These are phyloP conservation scores for Fusarium multiceps DNA, from an alignment of 2,329 filamentous ascomycete genomes.

Conservation along the genomic window DNA sequence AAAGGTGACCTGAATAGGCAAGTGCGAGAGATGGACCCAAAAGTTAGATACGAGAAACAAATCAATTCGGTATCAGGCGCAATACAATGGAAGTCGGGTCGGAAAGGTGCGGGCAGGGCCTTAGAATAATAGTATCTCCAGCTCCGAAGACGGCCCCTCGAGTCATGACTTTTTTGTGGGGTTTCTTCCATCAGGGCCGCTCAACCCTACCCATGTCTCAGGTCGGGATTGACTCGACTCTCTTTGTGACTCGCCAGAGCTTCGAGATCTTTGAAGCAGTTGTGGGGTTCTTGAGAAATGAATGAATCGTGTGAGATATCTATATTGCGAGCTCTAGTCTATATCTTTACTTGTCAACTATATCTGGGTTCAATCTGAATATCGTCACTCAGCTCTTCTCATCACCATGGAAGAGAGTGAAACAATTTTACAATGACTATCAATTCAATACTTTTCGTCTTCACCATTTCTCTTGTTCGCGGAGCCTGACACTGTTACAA, in stretches of 20 bases:
- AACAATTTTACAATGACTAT: neutral
- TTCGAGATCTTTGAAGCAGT: neutral
- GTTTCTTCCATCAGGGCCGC: conserved; percentile 1
- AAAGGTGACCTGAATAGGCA: conserved; percentile 8
- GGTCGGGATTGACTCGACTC: neutral
- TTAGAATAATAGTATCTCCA: conserved; percentile 14
- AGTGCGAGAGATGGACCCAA: conserved; percentile 10
- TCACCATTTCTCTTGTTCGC: too few species aligned
- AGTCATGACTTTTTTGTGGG: neutral
- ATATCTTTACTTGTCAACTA: neutral
- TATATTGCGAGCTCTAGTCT: neutral
- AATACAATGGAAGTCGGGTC: conserved; percentile 6
- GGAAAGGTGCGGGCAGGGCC: neutral
- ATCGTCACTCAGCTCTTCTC: neutral
- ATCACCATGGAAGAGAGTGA: neutral
- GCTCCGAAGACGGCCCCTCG: conserved; percentile 7
- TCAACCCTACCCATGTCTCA: conserved; percentile 10
- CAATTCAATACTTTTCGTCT: neutral
- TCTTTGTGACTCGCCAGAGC: neutral
- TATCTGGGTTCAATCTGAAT: neutral
- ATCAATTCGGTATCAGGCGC: neutral
- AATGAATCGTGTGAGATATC: neutral
- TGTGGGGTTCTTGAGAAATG: neutral
- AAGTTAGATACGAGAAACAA: conserved; percentile 4
- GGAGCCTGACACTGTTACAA: neutral